phyloP scores from a whole-genome alignment of 352 stramenopile species.

The Globisporangium orthogonon region DNA sequence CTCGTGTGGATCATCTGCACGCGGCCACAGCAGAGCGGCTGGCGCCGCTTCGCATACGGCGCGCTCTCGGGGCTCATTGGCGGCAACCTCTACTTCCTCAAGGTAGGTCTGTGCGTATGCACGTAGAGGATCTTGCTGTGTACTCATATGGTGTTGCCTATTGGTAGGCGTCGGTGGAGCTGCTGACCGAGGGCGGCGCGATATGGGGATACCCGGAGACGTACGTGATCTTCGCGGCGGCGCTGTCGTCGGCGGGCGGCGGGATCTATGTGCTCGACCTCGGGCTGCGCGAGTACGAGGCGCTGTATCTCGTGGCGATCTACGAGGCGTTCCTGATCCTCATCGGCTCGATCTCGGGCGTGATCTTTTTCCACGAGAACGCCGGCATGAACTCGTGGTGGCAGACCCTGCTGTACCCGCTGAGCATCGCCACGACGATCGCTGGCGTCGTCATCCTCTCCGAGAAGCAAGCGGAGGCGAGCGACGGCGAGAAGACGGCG shows the following conservation, averaged over 20 bases:
- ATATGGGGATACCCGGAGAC: conserved; percentile 64
- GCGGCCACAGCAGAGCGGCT: conserved; percentile 53
- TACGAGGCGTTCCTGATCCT: conserved; percentile 84
- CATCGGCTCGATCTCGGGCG: conserved; percentile 76
- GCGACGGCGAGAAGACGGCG: conserved; percentile 26
- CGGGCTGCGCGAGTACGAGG: conserved; percentile 80
- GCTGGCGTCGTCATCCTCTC: conserved; percentile 75
- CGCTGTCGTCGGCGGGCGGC: conserved; percentile 58
- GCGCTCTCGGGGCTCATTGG: conserved; percentile 73
- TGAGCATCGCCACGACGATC: conserved; percentile 76
- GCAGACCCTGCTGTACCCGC: conserved; percentile 67
- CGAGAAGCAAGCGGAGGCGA: conserved; percentile 67
- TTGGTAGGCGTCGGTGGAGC: conserved; percentile 66
- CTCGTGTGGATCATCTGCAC: conserved; percentile 71
- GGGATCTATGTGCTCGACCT: conserved; percentile 79
- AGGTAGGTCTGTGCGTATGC: conserved; percentile 28
- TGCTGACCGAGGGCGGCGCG: conserved; percentile 63
- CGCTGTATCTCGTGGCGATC: conserved; percentile 79
- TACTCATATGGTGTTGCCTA: too few species aligned
- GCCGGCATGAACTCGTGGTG: conserved; percentile 78
- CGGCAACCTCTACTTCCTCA: conserved; percentile 86
- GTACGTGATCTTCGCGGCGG: conserved; percentile 62
- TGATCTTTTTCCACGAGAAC: conserved; percentile 88
- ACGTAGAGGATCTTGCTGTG: too few species aligned
- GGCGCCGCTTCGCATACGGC: conserved; percentile 75